Conservation (phyloP, 225 moss, liverwort and hornwort genomes). For the Bryum argenteum region DNA sequence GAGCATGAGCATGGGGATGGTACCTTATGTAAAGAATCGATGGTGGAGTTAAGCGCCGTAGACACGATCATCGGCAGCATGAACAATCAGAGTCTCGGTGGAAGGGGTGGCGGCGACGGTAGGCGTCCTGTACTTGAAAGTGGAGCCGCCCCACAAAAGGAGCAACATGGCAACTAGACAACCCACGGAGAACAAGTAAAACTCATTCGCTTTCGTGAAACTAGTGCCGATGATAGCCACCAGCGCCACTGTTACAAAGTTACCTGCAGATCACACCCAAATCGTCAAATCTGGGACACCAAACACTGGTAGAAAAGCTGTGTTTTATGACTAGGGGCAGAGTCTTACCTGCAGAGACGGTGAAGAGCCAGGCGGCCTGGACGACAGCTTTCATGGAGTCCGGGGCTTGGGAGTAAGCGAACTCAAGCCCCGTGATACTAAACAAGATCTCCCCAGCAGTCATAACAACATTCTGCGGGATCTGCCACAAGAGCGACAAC, state of each 20-base stretch:
- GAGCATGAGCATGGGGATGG: too few relatives aligned
- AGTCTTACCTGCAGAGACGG: conserved; percentile 72
- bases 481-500: conserved; percentile 86
- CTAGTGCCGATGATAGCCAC: conserved; percentile 76
- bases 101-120: conserved; percentile 16
- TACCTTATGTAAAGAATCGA: conserved; percentile 5
- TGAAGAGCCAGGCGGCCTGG: conserved; percentile 85
- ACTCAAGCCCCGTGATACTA: conserved; percentile 94
- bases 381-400: conserved; percentile 90
- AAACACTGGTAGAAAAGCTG: conserved; percentile 3
- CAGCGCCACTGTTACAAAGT: conserved; percentile 81
- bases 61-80: conserved; percentile 52
- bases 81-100: conserved; percentile 33
- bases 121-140: conserved; percentile 61
- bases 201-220: conserved; percentile 76
- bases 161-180: conserved; percentile 72
- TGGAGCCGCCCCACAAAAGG: conserved; percentile 69
- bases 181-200: conserved; percentile 71
- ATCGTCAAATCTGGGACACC: not conserved
- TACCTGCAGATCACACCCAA: conserved; percentile 60
- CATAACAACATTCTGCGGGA: conserved; percentile 71
- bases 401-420: conserved; percentile 94
- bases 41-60: conserved; percentile 31
- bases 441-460: conserved; percentile 96
- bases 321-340: not conserved